Evolutionary conservation across 805 yeast genomes (phyloP).

Genomic region (Wickerhamomyces mucosus): DNA sequence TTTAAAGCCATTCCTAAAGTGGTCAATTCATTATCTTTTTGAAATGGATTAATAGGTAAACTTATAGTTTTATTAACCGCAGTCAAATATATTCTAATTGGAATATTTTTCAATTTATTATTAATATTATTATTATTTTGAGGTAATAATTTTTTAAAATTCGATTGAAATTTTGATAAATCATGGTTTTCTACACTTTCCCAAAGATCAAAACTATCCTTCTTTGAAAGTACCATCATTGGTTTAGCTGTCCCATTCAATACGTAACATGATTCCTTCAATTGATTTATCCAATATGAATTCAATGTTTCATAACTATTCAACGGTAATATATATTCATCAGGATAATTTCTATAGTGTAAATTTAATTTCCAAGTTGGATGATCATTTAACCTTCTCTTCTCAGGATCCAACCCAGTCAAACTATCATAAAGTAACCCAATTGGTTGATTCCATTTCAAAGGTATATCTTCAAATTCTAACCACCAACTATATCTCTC

Average conservation of each 20-base stretch:
- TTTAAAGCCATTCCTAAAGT: conserved; percentile 34
- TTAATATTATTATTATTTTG: conserved; percentile 10
- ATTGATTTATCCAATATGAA: conserved; percentile 61
- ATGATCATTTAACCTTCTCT: conserved; percentile 7
- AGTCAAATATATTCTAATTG: conserved; percentile 38
- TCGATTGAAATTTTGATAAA: conserved; percentile 16
- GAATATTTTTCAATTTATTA: conserved; percentile 27
- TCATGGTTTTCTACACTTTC: conserved; percentile 32
- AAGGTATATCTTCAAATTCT: conserved; percentile 51
- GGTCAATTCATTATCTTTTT: conserved; percentile 2
- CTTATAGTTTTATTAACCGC: conserved; percentile 28
- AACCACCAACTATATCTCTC: conserved; percentile 45
- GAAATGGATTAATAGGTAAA: conserved; percentile 19
- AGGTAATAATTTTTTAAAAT: conserved; percentile 15
- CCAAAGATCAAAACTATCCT: conserved; percentile 53
- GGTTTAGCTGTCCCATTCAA: conserved; percentile 69
- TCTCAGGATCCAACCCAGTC: conserved; percentile 27
- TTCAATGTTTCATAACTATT: conserved; percentile 25
- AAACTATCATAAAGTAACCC: conserved; percentile 57
- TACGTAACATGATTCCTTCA: conserved; percentile 76
- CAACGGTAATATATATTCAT: conserved; percentile 32
- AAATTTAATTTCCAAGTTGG: conserved; percentile 40
- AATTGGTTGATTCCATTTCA: conserved; percentile 65
- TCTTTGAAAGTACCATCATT: conserved; percentile 67
- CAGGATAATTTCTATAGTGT: conserved; percentile 34